Evolutionary conservation across 129 eudicot species (phyloP).

Genomic region (Artemisia argyi): DNA sequence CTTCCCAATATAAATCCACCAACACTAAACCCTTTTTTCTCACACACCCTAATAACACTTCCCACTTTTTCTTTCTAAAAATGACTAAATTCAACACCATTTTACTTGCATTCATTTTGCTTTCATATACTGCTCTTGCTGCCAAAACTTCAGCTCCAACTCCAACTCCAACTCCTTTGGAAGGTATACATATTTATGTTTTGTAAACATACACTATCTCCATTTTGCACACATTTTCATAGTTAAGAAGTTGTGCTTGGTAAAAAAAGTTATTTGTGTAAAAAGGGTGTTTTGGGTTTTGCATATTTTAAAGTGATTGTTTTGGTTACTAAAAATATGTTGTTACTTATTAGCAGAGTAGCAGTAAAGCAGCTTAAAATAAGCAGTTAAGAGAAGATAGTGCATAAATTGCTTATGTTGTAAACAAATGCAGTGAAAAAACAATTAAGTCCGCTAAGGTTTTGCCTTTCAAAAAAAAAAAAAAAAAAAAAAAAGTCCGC

Average conservation of each 20-base stretch:
- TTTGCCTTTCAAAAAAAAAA: too few species aligned
- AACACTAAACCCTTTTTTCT: background rate
- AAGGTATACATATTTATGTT: constrained; percentile 33
- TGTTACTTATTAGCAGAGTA: too few species aligned
- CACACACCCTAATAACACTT: background rate
- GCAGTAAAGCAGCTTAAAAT: too few species aligned
- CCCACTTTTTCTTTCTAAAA: constrained; percentile 13
- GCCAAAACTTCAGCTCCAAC: constrained; percentile 4
- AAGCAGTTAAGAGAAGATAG: too few species aligned
- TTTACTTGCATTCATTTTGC: constrained; percentile 30
- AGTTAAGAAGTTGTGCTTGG: background rate
- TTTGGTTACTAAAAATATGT: too few species aligned
- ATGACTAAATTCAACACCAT: constrained; percentile 24
- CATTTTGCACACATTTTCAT: background rate
- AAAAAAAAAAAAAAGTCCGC: too few species aligned
- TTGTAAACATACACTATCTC: background rate
- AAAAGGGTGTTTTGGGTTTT: too few species aligned
- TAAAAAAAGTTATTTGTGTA: too few species aligned
- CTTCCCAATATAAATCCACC: constrained; percentile 16
- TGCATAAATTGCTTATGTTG: too few species aligned
- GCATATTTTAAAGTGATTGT: too few species aligned
- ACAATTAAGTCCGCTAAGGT: too few species aligned
- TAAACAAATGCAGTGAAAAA: too few species aligned
- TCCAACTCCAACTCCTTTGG: constrained; percentile 34
- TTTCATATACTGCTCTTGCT: constrained; percentile 21